Evolutionary conservation across 2,329 filamentous ascomycete species (phyloP).

Genomic region (Aureobasidium sp.): DNA sequence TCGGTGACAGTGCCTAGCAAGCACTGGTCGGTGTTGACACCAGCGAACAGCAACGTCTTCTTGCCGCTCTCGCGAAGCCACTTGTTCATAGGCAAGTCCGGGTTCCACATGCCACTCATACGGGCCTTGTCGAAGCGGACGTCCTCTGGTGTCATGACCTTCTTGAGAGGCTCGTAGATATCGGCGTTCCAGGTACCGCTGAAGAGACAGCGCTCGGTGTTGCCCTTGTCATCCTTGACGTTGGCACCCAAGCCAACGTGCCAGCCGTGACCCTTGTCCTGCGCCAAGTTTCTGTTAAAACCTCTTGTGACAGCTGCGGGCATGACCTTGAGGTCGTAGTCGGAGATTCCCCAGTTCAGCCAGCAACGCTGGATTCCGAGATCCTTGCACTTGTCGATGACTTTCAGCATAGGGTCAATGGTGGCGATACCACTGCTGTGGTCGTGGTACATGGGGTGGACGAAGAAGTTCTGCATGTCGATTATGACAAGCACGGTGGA

Average conservation of each 20-base stretch:
- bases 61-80: constrained; percentile 32
- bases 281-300: constrained; percentile 26
- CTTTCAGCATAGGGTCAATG: constrained; percentile 28
- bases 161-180: constrained; percentile 32
- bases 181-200: constrained; percentile 35
- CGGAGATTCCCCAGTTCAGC: constrained; percentile 34
- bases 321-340: constrained; percentile 30
- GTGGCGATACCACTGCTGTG: constrained; percentile 25
- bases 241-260: constrained; percentile 31
- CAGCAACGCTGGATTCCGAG: constrained; percentile 33
- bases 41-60: constrained; percentile 34
- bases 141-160: constrained; percentile 28
- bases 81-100: constrained; percentile 31
- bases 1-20: constrained; percentile 34
- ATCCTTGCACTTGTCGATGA: constrained; percentile 31
- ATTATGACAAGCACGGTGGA: constrained; percentile 28
- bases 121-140: constrained; percentile 36
- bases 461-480: constrained; percentile 23
- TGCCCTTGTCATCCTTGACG: constrained; percentile 29
- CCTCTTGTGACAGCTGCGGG: constrained; percentile 33
- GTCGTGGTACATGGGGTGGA: constrained; percentile 23
- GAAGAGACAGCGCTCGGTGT: constrained; percentile 33
- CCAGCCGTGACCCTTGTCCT: constrained; percentile 30
- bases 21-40: constrained; percentile 36
- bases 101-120: constrained; percentile 35